phyloP scores from a whole-genome alignment of 2,329 filamentous ascomycete species.

The Claviceps fusiformis region DNA sequence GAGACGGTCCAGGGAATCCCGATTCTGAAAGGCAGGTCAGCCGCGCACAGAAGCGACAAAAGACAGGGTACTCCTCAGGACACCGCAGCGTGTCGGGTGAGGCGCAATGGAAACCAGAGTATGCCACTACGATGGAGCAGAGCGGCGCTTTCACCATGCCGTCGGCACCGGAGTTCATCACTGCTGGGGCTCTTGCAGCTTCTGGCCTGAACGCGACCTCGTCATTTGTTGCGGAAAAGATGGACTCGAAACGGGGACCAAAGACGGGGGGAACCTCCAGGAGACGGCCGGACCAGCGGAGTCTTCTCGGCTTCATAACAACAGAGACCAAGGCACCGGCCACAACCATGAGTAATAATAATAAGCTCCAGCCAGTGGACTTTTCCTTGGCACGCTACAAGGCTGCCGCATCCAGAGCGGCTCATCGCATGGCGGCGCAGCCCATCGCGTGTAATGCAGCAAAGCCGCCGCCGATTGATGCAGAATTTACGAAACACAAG shows the following conservation, averaged over 20 bases:
- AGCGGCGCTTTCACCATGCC: slow-evolving; percentile 45
- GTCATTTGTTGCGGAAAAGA: slow-evolving; percentile 4
- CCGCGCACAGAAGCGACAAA: slow-evolving; percentile 18
- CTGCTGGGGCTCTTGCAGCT: slow-evolving; percentile 35
- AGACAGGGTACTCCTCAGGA: slow-evolving; percentile 9
- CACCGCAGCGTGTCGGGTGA: slow-evolving; percentile 11
- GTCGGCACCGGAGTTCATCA: slow-evolving; percentile 46
- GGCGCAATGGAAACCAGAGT: slow-evolving; percentile 28
- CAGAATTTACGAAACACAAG: slow-evolving; percentile 24
- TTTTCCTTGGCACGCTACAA: slow-evolving; percentile 14
- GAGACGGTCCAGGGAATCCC: slow-evolving; percentile 10
- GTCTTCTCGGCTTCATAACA: slow-evolving; percentile 27
- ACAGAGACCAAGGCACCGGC: slow-evolving; percentile 9
- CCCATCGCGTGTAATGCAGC: slow-evolving; percentile 2
- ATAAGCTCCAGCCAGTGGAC: slow-evolving; percentile 7
- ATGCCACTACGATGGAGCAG: slow-evolving; percentile 49
- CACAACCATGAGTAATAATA: slow-evolving; percentile 3
- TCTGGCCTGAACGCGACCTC: slow-evolving; percentile 9
- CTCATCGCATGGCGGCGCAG: slow-evolving; percentile 5
- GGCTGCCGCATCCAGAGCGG: slow-evolving; percentile 12
- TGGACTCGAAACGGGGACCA: slow-evolving; percentile 8
- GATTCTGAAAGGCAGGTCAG: slow-evolving; percentile 9
- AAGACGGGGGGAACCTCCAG: slow-evolving; percentile 17
- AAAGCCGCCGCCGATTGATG: slow-evolving; percentile 16
- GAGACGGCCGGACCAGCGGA: slow-evolving; percentile 26